Base-by-base conservation (phyloP, 257 asterid species). In the Nicotiana benthamiana region DNA sequence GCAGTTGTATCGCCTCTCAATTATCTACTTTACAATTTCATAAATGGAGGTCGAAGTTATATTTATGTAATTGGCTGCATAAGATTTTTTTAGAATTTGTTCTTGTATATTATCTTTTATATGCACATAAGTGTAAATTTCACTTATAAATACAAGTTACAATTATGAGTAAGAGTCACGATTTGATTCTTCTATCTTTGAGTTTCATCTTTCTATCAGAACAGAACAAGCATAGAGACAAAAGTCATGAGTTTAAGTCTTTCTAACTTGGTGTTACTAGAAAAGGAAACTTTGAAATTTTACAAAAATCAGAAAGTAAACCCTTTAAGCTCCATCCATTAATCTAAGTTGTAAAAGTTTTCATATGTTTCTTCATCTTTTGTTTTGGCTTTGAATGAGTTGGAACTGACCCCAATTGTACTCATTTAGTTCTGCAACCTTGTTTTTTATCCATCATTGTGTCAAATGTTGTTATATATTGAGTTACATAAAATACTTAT, bases 341-440 rank as follows among this genome's bases (percentile, higher is more conserved):
- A 34, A 18, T 67, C 75, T n/a, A 40, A n/a, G 32, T 70, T 40
- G 5, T 20, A 67, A 68, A 40, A 68, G 77, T 68, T 40, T 13
- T 12, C 77, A 2, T 43, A n/a, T 72, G 1, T 15, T 72, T 46
- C 56, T 72, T 66, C 13, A 1, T 10, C 10, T 68, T 67, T 36
- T 68, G 9, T 20, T 74, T 12, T 26, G 1, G 9, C 10, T 62
- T 62, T 62, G 6, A 62, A 27, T 26, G 79, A 48, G 61, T 74
- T 74, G 61, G 40, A 74, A 46, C 43, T 46, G 59, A 70, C 77
- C 77, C 77, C 59, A 70, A 46, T 70, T 70, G 77, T 70, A 60
- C 24, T 60, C 8, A 8, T 22, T 60, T 60, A 6, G 8, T 60
- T 22, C 17, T 60, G 30, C 66, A 60, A 22, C 10, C 32, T 60